Conservation (phyloP, 805 yeast genomes). For the Candida koratica region DNA sequence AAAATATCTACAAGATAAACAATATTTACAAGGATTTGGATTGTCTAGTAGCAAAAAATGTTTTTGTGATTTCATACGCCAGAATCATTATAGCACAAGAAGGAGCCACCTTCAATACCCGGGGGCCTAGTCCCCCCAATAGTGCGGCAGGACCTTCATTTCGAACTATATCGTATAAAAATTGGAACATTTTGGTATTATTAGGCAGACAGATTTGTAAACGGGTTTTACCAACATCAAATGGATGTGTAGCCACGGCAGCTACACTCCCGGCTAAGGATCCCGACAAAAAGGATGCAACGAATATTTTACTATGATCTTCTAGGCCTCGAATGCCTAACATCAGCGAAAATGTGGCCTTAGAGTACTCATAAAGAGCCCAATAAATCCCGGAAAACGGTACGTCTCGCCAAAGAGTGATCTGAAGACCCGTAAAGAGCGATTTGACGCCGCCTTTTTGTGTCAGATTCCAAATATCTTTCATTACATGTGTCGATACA, state of each 20-base stretch:
- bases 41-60: conserved; percentile 30
- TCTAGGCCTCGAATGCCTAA: conserved; percentile 20
- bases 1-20: too few species aligned
- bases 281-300: conserved; percentile 74
- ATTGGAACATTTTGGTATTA: conserved; percentile 54
- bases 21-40: too few species aligned
- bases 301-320: conserved; percentile 45
- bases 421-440: conserved; percentile 77
- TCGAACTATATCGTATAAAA: conserved; percentile 56
- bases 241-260: conserved; percentile 86
- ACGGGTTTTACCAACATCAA: conserved; percentile 95
- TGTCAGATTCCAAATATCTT: conserved; percentile 52
- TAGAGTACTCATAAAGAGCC: conserved; percentile 69
- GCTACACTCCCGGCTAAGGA: conserved; percentile 81
- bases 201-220: conserved; percentile 51
- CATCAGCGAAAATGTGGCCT: conserved; percentile 21
- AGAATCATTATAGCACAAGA: conserved; percentile 98
- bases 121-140: conserved; percentile 83
- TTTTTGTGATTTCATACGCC: conserved; percentile 85
- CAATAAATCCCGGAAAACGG: conserved; percentile 96
- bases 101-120: conserved; percentile 90
- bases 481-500: conserved; percentile 26
- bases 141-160: conserved; percentile 79
- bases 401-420: conserved; percentile 95
- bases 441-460: conserved; percentile 54